Base-by-base conservation (phyloP, 202 grass and related monocot genomes). In the Dendrocalamus latiflorus region DNA sequence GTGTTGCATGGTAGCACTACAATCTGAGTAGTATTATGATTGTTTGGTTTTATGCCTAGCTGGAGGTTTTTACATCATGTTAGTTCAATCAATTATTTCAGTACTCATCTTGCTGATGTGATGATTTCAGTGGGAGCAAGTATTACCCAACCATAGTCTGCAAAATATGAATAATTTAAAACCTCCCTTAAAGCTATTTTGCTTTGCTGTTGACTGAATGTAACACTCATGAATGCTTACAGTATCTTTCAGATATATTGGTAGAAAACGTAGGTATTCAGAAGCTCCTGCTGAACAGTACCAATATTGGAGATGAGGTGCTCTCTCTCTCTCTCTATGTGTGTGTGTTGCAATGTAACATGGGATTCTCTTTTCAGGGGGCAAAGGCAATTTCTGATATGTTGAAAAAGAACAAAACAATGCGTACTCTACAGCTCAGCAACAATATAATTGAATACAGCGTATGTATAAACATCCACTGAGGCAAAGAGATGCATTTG, bases 171-270 rank as follows among this genome's bases (percentile, higher is more conserved):
- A 73, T 30, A 55, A 7, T 48, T 62, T 37, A 0, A 86, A 17
- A 51, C 56, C 3, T 69, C 34, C 9, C 24, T 68, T 63, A 55
- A 74, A 48, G 55, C 36, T 68, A 10, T 75, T 90, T 83, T 58
- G 37, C 73, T 44, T 70, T 74, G 11, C 24, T 67, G 11, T 44
- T 71, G 20, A 67, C 76, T 68, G 68, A 90, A 82, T 75, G 70
- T 95, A 77, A 95, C 89, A 88, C 68, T 90, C 73, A 95, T 78
- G 77, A 74, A 83, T 91, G 56, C 73, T 90, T 90, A 86, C 95
- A 98, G 96, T 98, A 81, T 84, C 89, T 98, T 98, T 95, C 92
- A 91, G 95, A 93, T 90, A 91, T 98, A 85, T 85, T 98, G n/a
- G n/a, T n/a, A n/a, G n/a, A n/a, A n/a, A n/a, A n/a, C n/a, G n/a